phyloP scores from a whole-genome alignment of 73 alveolate genomes.

The Paramecium pentaurelia region DNA sequence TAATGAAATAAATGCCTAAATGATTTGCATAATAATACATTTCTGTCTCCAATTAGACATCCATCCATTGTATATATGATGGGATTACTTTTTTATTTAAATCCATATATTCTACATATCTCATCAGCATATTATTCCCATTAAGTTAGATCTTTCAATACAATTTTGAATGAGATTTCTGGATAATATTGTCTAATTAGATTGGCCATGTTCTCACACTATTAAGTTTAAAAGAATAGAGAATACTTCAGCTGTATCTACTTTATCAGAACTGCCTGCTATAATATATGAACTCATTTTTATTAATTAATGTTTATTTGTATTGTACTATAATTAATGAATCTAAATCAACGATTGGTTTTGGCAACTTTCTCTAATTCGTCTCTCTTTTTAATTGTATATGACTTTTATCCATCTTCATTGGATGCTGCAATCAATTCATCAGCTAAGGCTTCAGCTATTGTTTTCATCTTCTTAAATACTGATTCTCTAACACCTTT shows the following conservation, averaged over 20 bases:
- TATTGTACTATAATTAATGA: background rate
- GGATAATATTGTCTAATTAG: conserved; percentile 20
- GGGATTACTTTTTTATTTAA: conserved; percentile 42
- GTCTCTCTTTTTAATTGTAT: conserved; percentile 98
- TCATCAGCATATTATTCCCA: conserved; percentile 54
- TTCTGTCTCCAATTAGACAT: conserved; percentile 35
- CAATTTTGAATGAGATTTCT: conserved; percentile 48
- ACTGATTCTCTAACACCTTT: conserved; percentile 96
- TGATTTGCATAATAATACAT: background rate
- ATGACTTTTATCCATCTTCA: conserved; percentile 85
- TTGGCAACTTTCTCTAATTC: conserved; percentile 98
- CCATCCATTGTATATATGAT: conserved; percentile 42
- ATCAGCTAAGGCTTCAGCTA: conserved; percentile 98
- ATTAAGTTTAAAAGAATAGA: background rate
- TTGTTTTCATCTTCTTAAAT: conserved; percentile 96
- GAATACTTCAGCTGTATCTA: conserved; percentile 38
- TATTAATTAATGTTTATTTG: background rate
- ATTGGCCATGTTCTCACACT: conserved; percentile 53
- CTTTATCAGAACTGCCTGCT: conserved; percentile 51
- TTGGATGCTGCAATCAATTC: conserved; percentile 97
- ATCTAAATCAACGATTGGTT: conserved; percentile 88
- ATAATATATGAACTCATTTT: conserved; percentile 43
- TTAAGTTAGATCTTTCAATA: conserved; percentile 40
- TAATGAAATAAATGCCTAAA: conserved; percentile 18
- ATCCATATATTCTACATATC: conserved; percentile 41